Percentiles rank a stretch among this genome's conserved stretches.
phyloP scores from a whole-genome alignment of 495 filamentous ascomycete species.

The Penicillium antarcticum region DNA sequence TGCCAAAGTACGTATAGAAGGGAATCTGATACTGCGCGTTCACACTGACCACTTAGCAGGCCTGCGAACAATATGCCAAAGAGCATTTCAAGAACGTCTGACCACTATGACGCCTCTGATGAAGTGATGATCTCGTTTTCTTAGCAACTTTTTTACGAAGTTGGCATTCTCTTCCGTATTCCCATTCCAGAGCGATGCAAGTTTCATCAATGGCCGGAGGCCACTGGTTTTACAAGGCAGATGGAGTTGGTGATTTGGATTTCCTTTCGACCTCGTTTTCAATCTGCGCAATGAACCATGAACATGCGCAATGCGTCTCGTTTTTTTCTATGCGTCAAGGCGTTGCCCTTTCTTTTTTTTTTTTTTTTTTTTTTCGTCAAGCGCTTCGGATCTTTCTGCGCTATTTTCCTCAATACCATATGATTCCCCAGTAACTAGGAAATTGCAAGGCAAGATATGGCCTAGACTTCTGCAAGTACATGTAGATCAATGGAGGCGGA shows the following conservation, averaged over 20 bases:
- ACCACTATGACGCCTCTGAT: slow-evolving; percentile 29
- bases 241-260: slow-evolving; percentile 34
- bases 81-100: slow-evolving; percentile 76
- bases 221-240: slow-evolving; percentile 22
- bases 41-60: slow-evolving; percentile 47
- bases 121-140: slow-evolving; percentile 35
- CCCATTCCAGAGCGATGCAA: slow-evolving; percentile 31
- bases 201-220: slow-evolving; percentile 19
- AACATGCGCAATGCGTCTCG: slow-evolving; percentile 10
- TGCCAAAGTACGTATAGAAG: slow-evolving; percentile 66
- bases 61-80: slow-evolving; percentile 97
- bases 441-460: not conserved
- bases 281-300: slow-evolving; percentile 9
- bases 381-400: slow-evolving; percentile 1
- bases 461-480: not conserved
- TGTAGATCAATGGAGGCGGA: slow-evolving; percentile 6
- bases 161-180: slow-evolving; percentile 26
- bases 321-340: slow-evolving; percentile 9
- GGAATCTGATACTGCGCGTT: slow-evolving; percentile 11
- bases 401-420: slow-evolving; percentile 16
- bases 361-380: slow-evolving; percentile 22
- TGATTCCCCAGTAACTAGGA: slow-evolving; percentile 15
- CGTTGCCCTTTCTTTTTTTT: slow-evolving; percentile 30
- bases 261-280: slow-evolving; percentile 4
- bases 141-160: slow-evolving; percentile 35